Base-by-base conservation (phyloP, 1,284 basidiomycete genomes). In the Cutaneotrichosporon sp. region DNA sequence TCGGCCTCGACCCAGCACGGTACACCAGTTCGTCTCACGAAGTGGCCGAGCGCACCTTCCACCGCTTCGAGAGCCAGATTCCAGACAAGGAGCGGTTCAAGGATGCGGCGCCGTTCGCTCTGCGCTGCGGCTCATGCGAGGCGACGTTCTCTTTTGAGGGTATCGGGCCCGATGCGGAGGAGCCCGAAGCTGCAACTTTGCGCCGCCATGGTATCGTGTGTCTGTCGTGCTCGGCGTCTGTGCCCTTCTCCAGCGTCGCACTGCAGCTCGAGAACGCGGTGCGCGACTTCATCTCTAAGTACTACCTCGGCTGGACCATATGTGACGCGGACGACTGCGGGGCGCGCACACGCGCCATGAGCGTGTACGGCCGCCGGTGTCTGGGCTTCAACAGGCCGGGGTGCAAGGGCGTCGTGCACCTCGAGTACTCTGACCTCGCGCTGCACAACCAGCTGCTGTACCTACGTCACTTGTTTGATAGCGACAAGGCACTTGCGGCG, bases 251-350 rank as follows among this genome's bases (percentile, higher is more conserved):
- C 0, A 90, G 90, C 66, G 76, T 97, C 51, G 87, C 88, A 63
- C 83, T 88, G 26, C 97, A 98, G 79, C 85, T 99, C 21, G 94
- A 98, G 76, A 81, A 85, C 0, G 89, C 92, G 70, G 90, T 98
- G 62, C 87, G 94, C 3, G 80, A 84, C 1, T 86, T 87, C 69
- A 90, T 99, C 60, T 81, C 83, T 4, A 86, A 84, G 70, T 98
- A 96, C 81, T 99, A 99, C 76, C 87, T 96, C 71, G 88, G 88
- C 7, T 94, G 90, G 90, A 89, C 87, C 1, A 82, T 90, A 13
- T 99, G 97, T 80, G 86, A 92, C 70, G 96, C 97, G 69, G 83
- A 87, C 34, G 89, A 88, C 2, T 99, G 97, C 76, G 86, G 87
- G 10, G 85, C 88, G 62, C 85, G 88, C 22, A 94, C 94, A n/a